phyloP scores from a whole-genome alignment of 78 protist genomes.

The Mastigamoeba balamuthi region DNA sequence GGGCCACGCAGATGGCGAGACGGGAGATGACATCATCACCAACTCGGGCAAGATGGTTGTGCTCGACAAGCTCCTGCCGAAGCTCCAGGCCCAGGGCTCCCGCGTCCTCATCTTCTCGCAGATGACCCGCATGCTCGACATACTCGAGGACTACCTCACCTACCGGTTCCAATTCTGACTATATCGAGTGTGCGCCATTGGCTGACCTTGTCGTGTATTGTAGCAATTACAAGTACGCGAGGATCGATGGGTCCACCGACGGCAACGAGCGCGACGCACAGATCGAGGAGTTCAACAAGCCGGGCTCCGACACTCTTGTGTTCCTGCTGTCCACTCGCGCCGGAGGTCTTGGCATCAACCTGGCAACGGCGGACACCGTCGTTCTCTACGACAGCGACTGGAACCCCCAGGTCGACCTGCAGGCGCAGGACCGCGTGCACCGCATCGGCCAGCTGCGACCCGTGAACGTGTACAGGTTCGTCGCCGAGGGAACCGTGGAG shows the following conservation, averaged over 20 bases:
- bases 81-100: constrained; percentile 50
- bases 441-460: constrained; percentile 97
- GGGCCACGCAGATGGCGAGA: constrained; percentile 28
- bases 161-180: background rate
- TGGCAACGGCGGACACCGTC: constrained; percentile 92
- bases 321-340: constrained; percentile 95
- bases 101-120: constrained; percentile 83
- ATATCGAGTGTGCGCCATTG: background rate
- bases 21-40: constrained; percentile 30
- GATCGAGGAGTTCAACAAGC: constrained; percentile 83
- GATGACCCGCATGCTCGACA: constrained; percentile 88
- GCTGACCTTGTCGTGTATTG: background rate
- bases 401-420: constrained; percentile 95
- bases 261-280: constrained; percentile 62
- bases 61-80: constrained; percentile 74
- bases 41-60: constrained; percentile 83
- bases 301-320: constrained; percentile 49
- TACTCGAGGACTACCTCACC: constrained; percentile 71
- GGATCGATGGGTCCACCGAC: constrained; percentile 91
- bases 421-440: constrained; percentile 98
- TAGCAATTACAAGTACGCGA: constrained; percentile 57
- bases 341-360: constrained; percentile 98
- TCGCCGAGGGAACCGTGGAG: constrained; percentile 82
- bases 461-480: constrained; percentile 84
- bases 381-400: constrained; percentile 96